Conservation (phyloP, 345 rosid species). For the Camelina sativa region DNA sequence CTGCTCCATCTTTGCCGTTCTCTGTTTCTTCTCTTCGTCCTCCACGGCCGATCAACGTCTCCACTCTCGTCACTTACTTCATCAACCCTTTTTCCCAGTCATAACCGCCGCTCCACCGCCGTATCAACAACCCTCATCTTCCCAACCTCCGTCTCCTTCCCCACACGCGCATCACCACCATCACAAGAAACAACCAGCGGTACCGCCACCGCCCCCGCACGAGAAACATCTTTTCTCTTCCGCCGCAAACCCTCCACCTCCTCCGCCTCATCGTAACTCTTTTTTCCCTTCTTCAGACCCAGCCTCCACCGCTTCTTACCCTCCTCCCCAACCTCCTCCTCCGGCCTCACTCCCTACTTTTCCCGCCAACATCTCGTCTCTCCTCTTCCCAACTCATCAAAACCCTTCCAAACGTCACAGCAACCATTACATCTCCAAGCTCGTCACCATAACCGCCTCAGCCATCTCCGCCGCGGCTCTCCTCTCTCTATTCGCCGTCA, state of each 20-base stretch:
- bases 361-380: constrained; percentile 91
- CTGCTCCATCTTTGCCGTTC: not conserved
- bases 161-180: constrained; percentile 43
- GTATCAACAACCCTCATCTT: constrained; percentile 40
- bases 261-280: constrained; percentile 45
- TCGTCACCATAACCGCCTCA: constrained; percentile 60
- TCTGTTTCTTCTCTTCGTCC: constrained; percentile 27
- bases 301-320: constrained; percentile 33
- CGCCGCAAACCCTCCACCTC: constrained; percentile 36
- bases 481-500: constrained; percentile 47
- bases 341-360: constrained; percentile 61
- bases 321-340: constrained; percentile 52
- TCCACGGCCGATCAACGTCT: constrained; percentile 37
- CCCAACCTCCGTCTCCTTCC: constrained; percentile 50
- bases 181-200: constrained; percentile 28
- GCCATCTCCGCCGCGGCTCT: constrained; percentile 60
- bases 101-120: constrained; percentile 49
- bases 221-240: constrained; percentile 61
- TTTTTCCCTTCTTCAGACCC: constrained; percentile 57
- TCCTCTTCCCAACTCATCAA: constrained; percentile 63
- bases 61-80: constrained; percentile 62
- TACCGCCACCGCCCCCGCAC: constrained; percentile 46
- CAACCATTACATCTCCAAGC: constrained; percentile 42
- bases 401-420: constrained; percentile 36
- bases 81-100: constrained; percentile 69